Evolutionary conservation across 305 asterid genomes (phyloP), one percentile per base, ranked within the genome.

Genomic region (Plantago coronopus): DNA sequence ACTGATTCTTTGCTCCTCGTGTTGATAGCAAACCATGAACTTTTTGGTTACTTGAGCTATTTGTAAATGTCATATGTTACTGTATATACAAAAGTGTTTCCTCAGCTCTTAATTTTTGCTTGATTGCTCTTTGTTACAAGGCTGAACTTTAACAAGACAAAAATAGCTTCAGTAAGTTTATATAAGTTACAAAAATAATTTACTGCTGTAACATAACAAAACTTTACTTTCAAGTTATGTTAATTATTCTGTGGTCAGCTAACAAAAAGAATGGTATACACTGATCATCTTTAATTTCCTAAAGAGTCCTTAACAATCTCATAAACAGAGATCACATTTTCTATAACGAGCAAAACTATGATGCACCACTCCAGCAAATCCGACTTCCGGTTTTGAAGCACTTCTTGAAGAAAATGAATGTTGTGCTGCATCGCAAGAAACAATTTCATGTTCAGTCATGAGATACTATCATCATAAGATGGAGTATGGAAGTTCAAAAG

Each of bases 361-460:
- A 93, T 89, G 82, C 91, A 82, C 97, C 99, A 93, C 61, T 93
- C 99, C 64, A 93, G 89, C 54, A 87, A 76, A 78, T 93, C 95
- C 0, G 97, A 84, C 65, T 87, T 89, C 17, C 96, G 70, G 64
- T 93, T 93, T 69, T 89, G 99, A 48, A 93, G 96, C 63, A 84
- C 97, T 81, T 89, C 97, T 78, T 89, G 97, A 45, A 93, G 97
- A 79, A 93, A 93, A 79, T 93, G 97, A 60, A 93, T 87, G 81
- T 93, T 93, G 66, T 93, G 99, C 99, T 93, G 96, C 87, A 76
- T 2, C 3, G 59, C 27, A 56, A 34, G 18, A 55, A 54, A 48
- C 66, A 58, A 59, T 22, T 6, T 11, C n/a, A 61, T 10, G 18
- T 31, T 27, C 47, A 23, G 25, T 54, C 48, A 7, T 11, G 14